Evolutionary conservation across 331 rosid genomes (phyloP).

Genomic region (Phaseolus coccineus): DNA sequence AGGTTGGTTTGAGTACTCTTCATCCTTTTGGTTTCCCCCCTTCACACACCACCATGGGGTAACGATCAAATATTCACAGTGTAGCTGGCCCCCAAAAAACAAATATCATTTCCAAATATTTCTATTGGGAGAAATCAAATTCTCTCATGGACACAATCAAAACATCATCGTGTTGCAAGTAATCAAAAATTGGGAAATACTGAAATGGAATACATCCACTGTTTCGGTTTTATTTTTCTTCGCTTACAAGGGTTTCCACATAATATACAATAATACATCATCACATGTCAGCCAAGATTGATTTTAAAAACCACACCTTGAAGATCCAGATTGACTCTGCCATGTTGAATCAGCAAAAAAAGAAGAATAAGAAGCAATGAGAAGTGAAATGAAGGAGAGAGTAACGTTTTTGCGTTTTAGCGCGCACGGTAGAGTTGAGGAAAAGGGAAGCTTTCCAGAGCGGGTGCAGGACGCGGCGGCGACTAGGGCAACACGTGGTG

Average conservation of each 20-base stretch:
- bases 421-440: no score
- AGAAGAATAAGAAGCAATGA: no score
- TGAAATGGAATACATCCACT: no score
- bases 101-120: not conserved
- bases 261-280: constrained; percentile 5
- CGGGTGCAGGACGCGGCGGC: no score
- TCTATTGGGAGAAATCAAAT: not conserved
- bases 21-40: not conserved
- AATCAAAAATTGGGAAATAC: not conserved
- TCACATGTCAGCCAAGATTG: not conserved
- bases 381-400: no score
- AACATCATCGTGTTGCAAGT: not conserved
- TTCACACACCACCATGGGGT: not conserved
- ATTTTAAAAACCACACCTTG: not conserved
- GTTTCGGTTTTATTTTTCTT: not conserved
- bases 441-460: no score
- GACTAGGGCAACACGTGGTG: no score
- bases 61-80: constrained; percentile 15
- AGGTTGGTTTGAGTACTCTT: not conserved
- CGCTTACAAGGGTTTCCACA: no score
- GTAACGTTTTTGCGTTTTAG: no score
- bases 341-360: not conserved
- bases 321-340: constrained; percentile 29
- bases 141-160: not conserved
- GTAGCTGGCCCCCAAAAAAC: not conserved